Conservation (phyloP, 75 land plant genomes). For the Pinus taeda region DNA sequence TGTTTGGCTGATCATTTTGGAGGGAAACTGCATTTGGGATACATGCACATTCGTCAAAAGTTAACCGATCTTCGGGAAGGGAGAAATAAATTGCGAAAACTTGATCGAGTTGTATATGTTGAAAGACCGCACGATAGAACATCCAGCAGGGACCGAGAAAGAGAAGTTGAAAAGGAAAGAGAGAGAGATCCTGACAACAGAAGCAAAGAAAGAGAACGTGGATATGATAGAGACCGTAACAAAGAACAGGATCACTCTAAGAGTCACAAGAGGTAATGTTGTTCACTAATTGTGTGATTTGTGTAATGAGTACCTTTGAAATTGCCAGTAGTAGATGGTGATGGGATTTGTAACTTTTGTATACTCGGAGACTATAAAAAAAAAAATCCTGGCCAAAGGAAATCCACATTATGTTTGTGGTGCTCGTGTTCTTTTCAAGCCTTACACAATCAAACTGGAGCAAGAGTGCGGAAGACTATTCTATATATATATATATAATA, state of each 20-base stretch:
- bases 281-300: too few species aligned
- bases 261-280: constrained; percentile 5
- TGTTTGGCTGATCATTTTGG: constrained; percentile 98
- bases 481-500: too few species aligned
- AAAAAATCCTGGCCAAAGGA: too few species aligned
- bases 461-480: too few species aligned
- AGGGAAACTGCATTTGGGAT: constrained; percentile 96
- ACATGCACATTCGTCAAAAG: constrained; percentile 97
- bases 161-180: not conserved
- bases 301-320: too few species aligned
- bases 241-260: constrained; percentile 2
- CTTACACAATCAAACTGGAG: too few species aligned
- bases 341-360: too few species aligned
- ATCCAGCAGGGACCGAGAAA: constrained; percentile 3
- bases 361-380: too few species aligned
- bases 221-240: not conserved
- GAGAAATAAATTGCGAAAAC: constrained; percentile 47
- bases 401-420: too few species aligned
- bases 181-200: not conserved
- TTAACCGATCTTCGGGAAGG: constrained; percentile 89
- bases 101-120: constrained; percentile 42
- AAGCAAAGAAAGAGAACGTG: constrained; percentile 3
- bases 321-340: too few species aligned
- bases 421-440: too few species aligned
- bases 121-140: constrained; percentile 10